Percentiles rank a stretch among this genome's conserved stretches.
Conservation (phyloP, 2,329 filamentous ascomycete genomes). For the Colletotrichum sp. region DNA sequence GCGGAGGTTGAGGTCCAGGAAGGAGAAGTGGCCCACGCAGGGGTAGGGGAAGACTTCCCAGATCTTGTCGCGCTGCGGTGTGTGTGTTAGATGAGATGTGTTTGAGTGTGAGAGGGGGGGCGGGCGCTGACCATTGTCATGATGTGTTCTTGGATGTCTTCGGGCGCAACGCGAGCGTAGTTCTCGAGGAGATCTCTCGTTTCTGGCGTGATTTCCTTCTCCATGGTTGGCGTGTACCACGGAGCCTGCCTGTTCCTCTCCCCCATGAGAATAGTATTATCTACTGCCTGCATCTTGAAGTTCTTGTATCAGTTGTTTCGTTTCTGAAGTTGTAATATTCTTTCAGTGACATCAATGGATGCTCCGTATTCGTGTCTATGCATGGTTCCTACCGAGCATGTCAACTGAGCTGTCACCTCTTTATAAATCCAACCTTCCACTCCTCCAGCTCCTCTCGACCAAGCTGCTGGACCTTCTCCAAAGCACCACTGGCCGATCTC, state of each 20-base stretch:
- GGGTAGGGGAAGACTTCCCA: slow-evolving; percentile 22
- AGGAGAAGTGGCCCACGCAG: slow-evolving; percentile 20
- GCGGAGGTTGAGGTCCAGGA: slow-evolving; percentile 18
- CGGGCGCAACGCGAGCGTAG: neutral
- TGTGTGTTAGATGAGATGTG: neutral
- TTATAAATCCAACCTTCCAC: neutral
- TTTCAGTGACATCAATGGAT: neutral
- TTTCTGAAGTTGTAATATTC: neutral
- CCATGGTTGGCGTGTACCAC: slow-evolving; percentile 12
- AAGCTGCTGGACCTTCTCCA: neutral
- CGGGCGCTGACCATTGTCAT: neutral
- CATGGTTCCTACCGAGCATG: too few relatives aligned
- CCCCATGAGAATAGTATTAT: neutral
- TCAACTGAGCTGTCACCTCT: neutral
- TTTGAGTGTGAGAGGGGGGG: too few relatives aligned
- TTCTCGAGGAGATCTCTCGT: slow-evolving; percentile 16
- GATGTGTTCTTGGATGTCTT: slow-evolving; percentile 8
- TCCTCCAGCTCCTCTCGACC: neutral
- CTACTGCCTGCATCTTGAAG: slow-evolving; percentile 1
- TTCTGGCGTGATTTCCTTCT: neutral
- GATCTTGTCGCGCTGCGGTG: slow-evolving; percentile 9
- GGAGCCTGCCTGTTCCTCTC: slow-evolving; percentile 13
- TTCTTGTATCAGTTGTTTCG: neutral
- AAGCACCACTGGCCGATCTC: neutral
- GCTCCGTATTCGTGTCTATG: neutral